Evolutionary conservation across 108 stramenopile species (phyloP).

Genomic region (Cyclotella choctawhatcheeana): DNA sequence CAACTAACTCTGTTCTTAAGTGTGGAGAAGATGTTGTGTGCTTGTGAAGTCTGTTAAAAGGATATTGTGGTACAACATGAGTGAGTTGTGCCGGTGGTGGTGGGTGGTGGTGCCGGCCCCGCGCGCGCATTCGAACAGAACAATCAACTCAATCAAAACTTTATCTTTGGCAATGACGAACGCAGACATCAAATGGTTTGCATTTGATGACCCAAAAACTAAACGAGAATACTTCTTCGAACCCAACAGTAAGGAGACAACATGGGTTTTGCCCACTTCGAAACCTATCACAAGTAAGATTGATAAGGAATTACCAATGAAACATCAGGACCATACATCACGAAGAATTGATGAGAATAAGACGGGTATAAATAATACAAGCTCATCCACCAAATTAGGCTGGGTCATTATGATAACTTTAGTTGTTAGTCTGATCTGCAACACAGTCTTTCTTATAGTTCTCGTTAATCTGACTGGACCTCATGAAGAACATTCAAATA

Average conservation of each 20-base stretch:
- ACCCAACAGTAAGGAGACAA: constrained; percentile 17
- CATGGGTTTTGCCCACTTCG: constrained; percentile 34
- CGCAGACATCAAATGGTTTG: constrained; percentile 28
- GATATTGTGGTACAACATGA: no score
- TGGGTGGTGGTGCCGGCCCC: no score
- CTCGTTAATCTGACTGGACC: constrained; percentile 20
- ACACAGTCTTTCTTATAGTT: constrained; percentile 30
- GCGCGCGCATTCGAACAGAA: no score
- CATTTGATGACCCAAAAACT: constrained; percentile 26
- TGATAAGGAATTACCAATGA: neutral
- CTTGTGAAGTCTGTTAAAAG: no score
- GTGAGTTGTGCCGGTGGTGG: no score
- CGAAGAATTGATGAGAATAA: constrained; percentile 1
- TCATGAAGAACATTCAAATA: neutral
- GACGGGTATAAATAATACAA: no score
- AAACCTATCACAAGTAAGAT: neutral
- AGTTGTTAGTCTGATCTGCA: constrained; percentile 13
- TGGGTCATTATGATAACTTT: constrained; percentile 11
- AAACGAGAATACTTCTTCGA: constrained; percentile 40
- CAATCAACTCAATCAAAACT: no score
- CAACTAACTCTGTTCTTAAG: no score
- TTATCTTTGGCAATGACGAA: neutral
- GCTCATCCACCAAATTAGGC: neutral
- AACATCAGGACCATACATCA: neutral
- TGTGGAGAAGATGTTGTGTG: no score